A percentile compares a stretch with the other conserved stretches of the same genome.
phyloP scores from a whole-genome alignment of 768 basidiomycete genomes.

The Suillus decipiens region DNA sequence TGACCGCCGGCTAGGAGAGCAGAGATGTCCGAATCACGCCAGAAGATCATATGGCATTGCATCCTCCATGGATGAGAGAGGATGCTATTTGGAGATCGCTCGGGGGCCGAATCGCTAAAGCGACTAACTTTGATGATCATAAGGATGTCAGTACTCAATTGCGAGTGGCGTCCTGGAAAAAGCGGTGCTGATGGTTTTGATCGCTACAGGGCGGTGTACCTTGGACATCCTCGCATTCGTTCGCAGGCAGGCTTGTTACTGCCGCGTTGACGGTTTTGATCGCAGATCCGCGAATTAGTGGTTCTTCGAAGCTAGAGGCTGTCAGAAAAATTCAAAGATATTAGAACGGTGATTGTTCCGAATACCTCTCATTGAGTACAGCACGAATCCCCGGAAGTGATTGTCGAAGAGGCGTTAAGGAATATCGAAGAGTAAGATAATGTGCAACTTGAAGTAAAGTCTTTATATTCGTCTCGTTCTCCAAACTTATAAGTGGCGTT shows the following conservation, averaged over 20 bases:
- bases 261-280: conserved; percentile 14
- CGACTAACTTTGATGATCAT: conserved; percentile 5
- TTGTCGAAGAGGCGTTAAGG: conserved; percentile 17
- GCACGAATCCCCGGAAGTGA: conserved; percentile 18
- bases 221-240: conserved; percentile 18
- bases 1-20: not conserved
- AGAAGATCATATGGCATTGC: conserved; percentile 8
- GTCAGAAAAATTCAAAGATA: conserved; percentile 12
- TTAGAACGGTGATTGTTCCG: conserved; percentile 15
- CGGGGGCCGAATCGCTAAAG: conserved; percentile 7
- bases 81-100: conserved; percentile 15
- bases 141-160: conserved; percentile 2
- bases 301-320: conserved; percentile 11
- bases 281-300: conserved; percentile 9
- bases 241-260: conserved; percentile 9
- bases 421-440: not conserved
- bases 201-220: conserved; percentile 16
- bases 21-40: not conserved
- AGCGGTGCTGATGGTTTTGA: not conserved
- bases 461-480: conserved; percentile 7
- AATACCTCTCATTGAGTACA: conserved; percentile 21
- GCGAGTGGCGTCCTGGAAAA: conserved; percentile 1
- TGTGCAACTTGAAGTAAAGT: not conserved
- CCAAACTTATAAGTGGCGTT: not conserved
- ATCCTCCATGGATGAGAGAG: conserved; percentile 8